Evolutionary conservation across 768 basidiomycete species (phyloP), one percentile per base, ranked within the genome.

Genomic region (Trametes punicea): DNA sequence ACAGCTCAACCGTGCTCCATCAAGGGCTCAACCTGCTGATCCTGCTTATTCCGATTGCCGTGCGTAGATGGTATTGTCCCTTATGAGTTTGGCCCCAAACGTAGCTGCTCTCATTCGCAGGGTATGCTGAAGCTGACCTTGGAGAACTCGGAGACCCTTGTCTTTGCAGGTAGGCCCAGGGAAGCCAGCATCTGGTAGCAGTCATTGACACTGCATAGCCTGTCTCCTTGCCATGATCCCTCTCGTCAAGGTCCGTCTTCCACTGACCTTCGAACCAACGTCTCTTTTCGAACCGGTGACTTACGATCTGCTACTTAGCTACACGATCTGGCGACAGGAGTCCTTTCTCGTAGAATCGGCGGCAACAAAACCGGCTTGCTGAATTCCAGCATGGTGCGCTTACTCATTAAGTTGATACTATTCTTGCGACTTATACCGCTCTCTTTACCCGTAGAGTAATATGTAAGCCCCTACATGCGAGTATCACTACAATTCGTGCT

Each of bases 291-390:
- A 2, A 15, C 10, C 3, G 41, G 11, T 23, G 41, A 13, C 21
- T 18, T 31, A 7, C 15, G 7, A 44, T 34, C 7, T 26, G 9
- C 18, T 2, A 13, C 16, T 31, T 58, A 88, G 87, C 73, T 93
- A 27, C 87, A 93, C 60, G 92, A 92, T 58, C 75, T 93, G 39
- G 81, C 82, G 1, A 92, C 88, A 0, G 76, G 79, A 51, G 87
- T 93, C 51, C 72, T 95, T 11, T 81, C 90, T 9, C 70, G 83
- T 8, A 80, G 91, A 40, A 80, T 93, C 23, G 92, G 91, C 2
- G 88, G 88, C 20, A 74, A 86, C 15, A 85, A 82, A 64, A 83
- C 90, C 0, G 92, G 89, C 0, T 74, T 95, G 18, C 72, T 93
- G 29, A 93, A 93, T 62, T 90, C 88, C 38, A 89, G 83, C 68